Percentiles rank a stretch among this genome's conserved stretches.
Evolutionary conservation across 2,329 filamentous ascomycete species (phyloP).

Genomic region (Phaeosphaeriaceae sp.): DNA sequence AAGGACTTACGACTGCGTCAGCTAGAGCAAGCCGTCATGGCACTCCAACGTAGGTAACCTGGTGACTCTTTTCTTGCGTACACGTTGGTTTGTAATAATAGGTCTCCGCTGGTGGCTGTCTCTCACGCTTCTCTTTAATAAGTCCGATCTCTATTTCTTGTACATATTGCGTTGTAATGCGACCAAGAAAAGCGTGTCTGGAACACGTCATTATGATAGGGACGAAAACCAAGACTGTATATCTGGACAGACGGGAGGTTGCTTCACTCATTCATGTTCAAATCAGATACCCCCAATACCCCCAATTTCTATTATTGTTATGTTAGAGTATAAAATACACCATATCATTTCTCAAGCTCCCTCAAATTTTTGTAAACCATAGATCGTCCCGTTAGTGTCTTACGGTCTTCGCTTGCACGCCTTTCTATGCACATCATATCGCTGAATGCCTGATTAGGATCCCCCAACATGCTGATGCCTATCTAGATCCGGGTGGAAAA

Average conservation of each 20-base stretch:
- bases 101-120: background rate
- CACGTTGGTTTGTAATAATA: background rate
- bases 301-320: background rate
- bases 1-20: conserved; percentile 48
- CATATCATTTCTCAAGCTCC: background rate
- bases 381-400: background rate
- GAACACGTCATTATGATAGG: conserved; percentile 8
- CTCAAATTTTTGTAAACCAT: background rate
- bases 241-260: background rate
- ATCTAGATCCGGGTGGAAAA: background rate
- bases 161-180: conserved; percentile 27
- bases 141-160: conserved; percentile 4
- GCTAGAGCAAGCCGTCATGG: conserved; percentile 45
- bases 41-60: conserved; percentile 34
- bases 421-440: background rate
- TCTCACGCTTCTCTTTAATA: background rate
- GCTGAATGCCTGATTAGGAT: background rate
- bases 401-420: background rate
- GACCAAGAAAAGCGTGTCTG: conserved; percentile 24
- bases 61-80: background rate
- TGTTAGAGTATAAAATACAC: background rate
- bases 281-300: background rate
- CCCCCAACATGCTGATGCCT: background rate
- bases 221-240: background rate
- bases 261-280: background rate